Evolutionary conservation across 1,284 basidiomycete genomes (phyloP), one percentile per base, ranked within the genome.

Genomic region (Fomitopsis betulina): DNA sequence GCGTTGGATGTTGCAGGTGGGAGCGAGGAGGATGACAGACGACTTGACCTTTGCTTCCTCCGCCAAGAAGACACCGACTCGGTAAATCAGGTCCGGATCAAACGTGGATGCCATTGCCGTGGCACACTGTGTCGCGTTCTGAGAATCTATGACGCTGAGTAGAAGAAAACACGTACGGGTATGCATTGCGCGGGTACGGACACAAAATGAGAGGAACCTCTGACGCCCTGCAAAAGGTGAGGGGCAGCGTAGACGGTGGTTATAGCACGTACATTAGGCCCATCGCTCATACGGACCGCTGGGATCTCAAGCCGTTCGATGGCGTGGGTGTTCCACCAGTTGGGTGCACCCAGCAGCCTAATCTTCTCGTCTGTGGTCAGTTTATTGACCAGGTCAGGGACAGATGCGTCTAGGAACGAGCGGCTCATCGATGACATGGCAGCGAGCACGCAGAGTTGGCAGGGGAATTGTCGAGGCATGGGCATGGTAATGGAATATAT

Each of bases 1-100:
- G 17, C 87, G 79, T 65, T 86, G 86, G 33, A 88, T 87, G 68
- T 89, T 90, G 72, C 84, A 86, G 1, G 86, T 88, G 3, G 85
- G 86, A 10, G 85, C 87, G 40, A 89, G 76, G 6, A 86, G 70
- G 30, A 87, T 72, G 30, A 83, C 81, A 1, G 84, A 83, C 0
- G 84, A 83, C 64, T 85, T 86, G 61, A 79, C 70, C 68, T 87
- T 87, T 21, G 85, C 77, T 68, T 89, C 86, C 56, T 79, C 72
- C 2, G 77, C 86, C 40, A 89, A 73, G 60, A 87, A 82, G 23
- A 71, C 69, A 7, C 86, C 86, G 53, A 81, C 82, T 56, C 80
- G 63, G 49, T 77, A 70, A 21, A 88, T 70, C 40, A 87, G 73
- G 3, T 82, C 78, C 19, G 74, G 67, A 63, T 88, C 83, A 67